These are phyloP conservation scores for Metschnikowia lachancei DNA, from an alignment of 805 yeast genomes.

Conservation along the genomic window DNA sequence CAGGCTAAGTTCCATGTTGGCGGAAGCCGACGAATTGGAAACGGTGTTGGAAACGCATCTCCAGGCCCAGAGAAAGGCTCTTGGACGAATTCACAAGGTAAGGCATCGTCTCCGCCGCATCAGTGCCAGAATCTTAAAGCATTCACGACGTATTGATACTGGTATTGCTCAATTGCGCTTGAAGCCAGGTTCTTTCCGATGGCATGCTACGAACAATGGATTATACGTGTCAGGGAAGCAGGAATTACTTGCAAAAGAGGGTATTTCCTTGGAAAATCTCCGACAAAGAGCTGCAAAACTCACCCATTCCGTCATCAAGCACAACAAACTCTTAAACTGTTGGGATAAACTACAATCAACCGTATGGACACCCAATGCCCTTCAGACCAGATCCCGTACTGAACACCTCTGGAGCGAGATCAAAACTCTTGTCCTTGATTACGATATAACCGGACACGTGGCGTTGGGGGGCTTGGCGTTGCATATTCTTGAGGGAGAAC, in stretches of 20 bases:
- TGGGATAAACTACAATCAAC: background rate
- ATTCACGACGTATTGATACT: background rate
- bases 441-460: background rate
- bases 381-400: background rate
- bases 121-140: background rate
- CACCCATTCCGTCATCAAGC: slow-evolving; percentile 1
- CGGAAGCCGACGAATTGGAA: slow-evolving; percentile 1
- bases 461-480: background rate
- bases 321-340: background rate
- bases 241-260: background rate
- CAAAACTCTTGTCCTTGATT: background rate
- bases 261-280: background rate
- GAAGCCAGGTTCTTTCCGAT: background rate
- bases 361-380: background rate
- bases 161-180: background rate
- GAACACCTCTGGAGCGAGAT: background rate
- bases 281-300: background rate
- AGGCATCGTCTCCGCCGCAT: background rate
- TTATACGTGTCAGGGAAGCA: background rate
- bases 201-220: background rate
- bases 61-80: background rate
- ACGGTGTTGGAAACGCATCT: background rate
- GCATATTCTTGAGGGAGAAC: background rate
- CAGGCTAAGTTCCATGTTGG: background rate
- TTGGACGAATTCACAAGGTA: background rate